Percentiles rank a stretch among this genome's conserved stretches.
Evolutionary conservation across 1,284 basidiomycete genomes (phyloP).

Genomic region (Abortiporus biennis): DNA sequence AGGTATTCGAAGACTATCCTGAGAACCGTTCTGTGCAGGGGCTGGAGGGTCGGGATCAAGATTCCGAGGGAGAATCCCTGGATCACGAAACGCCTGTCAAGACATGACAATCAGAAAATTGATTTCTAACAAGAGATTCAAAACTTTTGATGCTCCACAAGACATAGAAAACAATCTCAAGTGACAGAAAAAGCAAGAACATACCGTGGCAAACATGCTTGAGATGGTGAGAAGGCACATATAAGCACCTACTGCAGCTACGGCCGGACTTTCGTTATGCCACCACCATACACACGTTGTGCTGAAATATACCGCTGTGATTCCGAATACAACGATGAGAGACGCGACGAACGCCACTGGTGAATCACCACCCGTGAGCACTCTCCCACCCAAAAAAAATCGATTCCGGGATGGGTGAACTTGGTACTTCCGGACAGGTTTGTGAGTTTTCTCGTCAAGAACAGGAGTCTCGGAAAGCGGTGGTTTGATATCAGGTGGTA

Average conservation of each 20-base stretch:
- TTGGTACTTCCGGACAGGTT: slow-evolving; percentile 48
- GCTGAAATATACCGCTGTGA: slow-evolving; percentile 77
- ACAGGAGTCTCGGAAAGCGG: slow-evolving; percentile 41
- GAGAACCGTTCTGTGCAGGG: slow-evolving; percentile 51
- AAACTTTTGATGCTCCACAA: slow-evolving; percentile 7
- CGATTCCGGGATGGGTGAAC: slow-evolving; percentile 64
- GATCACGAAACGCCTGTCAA: slow-evolving; percentile 71
- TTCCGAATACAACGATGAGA: slow-evolving; percentile 53
- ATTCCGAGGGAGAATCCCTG: slow-evolving; percentile 83
- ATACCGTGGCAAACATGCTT: slow-evolving; percentile 71
- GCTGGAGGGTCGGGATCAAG: slow-evolving; percentile 82
- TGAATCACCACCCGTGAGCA: slow-evolving; percentile 82
- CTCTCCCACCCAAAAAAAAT: slow-evolving; percentile 67
- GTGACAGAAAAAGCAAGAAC: slow-evolving; percentile 21
- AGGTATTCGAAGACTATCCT: slow-evolving; percentile 56
- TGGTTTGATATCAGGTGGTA: slow-evolving; percentile 20
- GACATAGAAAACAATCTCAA: not conserved
- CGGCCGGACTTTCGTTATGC: slow-evolving; percentile 68
- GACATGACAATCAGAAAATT: not conserved
- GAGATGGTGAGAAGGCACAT: slow-evolving; percentile 71
- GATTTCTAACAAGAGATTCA: too few relatives aligned
- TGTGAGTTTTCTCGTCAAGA: slow-evolving; percentile 33
- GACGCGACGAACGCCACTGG: slow-evolving; percentile 71
- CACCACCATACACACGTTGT: slow-evolving; percentile 88
- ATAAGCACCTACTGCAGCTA: slow-evolving; percentile 72